Evolutionary conservation across 2,329 filamentous ascomycete species (phyloP).

Genomic region (Ophiostoma tasmaniense): DNA sequence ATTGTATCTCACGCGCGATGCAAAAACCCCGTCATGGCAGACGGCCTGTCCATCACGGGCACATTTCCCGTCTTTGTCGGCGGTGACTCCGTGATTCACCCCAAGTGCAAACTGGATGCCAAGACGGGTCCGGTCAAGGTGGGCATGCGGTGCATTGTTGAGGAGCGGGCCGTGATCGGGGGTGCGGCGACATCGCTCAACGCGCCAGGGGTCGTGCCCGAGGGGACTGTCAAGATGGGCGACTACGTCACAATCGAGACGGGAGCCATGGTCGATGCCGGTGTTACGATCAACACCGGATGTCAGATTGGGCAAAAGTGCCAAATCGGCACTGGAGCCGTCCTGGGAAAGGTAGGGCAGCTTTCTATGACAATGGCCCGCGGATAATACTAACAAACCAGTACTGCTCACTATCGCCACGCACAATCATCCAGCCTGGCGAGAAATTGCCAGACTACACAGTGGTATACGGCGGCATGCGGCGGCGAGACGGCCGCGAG

Average conservation of each 20-base stretch:
- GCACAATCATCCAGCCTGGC: slow-evolving; percentile 49
- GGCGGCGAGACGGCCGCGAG: slow-evolving; percentile 47
- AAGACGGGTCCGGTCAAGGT: slow-evolving; percentile 70
- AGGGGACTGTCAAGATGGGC: slow-evolving; percentile 46
- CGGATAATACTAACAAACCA: slow-evolving; percentile 29
- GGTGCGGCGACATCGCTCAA: slow-evolving; percentile 23
- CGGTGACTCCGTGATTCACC: slow-evolving; percentile 74
- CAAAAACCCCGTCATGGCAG: slow-evolving; percentile 49
- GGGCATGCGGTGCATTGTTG: slow-evolving; percentile 72
- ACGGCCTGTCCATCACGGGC: slow-evolving; percentile 57
- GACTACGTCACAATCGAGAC: slow-evolving; percentile 57
- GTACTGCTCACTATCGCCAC: slow-evolving; percentile 63
- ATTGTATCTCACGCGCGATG: slow-evolving; percentile 30
- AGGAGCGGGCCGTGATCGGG: slow-evolving; percentile 57
- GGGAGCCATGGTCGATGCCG: slow-evolving; percentile 51
- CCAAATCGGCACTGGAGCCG: slow-evolving; percentile 50
- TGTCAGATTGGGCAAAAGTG: slow-evolving; percentile 51
- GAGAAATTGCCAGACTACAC: slow-evolving; percentile 56
- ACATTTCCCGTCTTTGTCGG: slow-evolving; percentile 70
- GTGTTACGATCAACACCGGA: slow-evolving; percentile 53
- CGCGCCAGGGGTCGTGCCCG: slow-evolving; percentile 21
- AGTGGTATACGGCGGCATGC: slow-evolving; percentile 56
- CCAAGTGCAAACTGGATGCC: slow-evolving; percentile 71
- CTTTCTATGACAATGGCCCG: background rate
- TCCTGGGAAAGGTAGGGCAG: slow-evolving; percentile 50